Conservation (phyloP, 148 eudicot genomes). For the Rhododendron mucronatum region DNA sequence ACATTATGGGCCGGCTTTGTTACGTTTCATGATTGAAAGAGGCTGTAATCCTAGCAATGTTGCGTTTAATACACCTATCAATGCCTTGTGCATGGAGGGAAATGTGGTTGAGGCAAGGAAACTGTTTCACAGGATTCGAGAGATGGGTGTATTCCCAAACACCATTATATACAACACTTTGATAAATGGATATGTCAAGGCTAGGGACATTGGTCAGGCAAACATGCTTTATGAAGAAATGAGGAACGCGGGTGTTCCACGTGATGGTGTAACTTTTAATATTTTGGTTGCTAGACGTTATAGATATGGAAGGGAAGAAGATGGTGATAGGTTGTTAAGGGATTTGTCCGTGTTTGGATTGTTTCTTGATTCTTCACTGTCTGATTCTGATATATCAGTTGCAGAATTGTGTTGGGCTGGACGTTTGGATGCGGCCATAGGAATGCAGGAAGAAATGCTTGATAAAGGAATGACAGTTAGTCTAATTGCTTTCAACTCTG, state of each 20-base stretch:
- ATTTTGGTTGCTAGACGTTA: conserved; percentile 65
- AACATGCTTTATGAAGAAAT: conserved; percentile 60
- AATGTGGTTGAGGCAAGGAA: conserved; percentile 62
- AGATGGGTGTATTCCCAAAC: conserved; percentile 45
- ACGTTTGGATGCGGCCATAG: conserved; percentile 58
- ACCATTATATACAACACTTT: conserved; percentile 55
- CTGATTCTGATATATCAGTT: conserved; percentile 73
- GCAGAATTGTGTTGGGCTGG: conserved; percentile 81
- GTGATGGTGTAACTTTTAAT: conserved; percentile 81
- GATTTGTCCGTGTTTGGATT: conserved; percentile 44
- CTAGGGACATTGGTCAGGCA: conserved; percentile 62
- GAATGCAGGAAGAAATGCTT: conserved; percentile 46
- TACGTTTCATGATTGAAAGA: conserved; percentile 56
- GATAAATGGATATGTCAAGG: conserved; percentile 82
- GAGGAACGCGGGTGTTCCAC: conserved; percentile 52
- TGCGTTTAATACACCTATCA: conserved; percentile 54
- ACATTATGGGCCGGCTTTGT: conserved; percentile 54
- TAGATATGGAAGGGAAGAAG: conserved; percentile 66
- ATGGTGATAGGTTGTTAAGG: conserved; percentile 45
- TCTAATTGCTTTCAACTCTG: conserved; percentile 67
- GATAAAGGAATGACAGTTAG: conserved; percentile 66
- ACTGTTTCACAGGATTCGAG: conserved; percentile 46
- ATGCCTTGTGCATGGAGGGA: conserved; percentile 79
- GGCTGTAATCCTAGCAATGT: conserved; percentile 51
- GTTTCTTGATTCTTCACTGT: conserved; percentile 51